Evolutionary conservation across 768 basidiomycete species (phyloP).

Genomic region (Mycena maculata): DNA sequence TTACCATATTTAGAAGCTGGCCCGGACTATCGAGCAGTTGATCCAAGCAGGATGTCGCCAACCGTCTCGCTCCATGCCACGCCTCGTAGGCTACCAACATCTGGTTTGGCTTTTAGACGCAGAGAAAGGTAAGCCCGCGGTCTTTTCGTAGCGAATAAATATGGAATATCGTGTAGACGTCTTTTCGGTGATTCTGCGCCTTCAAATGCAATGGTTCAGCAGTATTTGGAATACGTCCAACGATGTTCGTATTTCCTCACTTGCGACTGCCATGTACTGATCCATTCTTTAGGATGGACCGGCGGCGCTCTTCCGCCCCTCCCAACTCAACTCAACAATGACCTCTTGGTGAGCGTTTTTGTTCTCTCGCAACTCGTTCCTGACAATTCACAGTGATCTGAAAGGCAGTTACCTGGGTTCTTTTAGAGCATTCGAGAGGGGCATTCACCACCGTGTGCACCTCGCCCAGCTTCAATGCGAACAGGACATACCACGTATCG

Average conservation of each 20-base stretch:
- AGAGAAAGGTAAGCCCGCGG: conserved; percentile 50
- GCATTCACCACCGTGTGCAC: conserved; percentile 52
- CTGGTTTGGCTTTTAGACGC: conserved; percentile 62
- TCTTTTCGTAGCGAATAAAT: neutral
- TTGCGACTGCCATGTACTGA: conserved; percentile 6
- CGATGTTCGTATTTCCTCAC: conserved; percentile 38
- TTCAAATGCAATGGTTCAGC: conserved; percentile 63
- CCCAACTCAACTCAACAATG: conserved; percentile 51
- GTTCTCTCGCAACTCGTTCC: conserved; percentile 12
- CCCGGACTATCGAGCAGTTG: conserved; percentile 48
- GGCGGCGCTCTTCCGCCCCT: conserved; percentile 58
- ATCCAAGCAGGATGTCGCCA: conserved; percentile 52
- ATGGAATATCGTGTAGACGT: conserved; percentile 40
- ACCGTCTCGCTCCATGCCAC: conserved; percentile 50
- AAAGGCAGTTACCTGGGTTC: conserved; percentile 52
- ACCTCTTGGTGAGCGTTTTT: conserved; percentile 52
- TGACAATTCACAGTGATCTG: conserved; percentile 51
- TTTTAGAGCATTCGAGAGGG: conserved; percentile 51
- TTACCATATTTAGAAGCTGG: conserved; percentile 26
- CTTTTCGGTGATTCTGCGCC: conserved; percentile 45
- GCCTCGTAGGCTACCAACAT: conserved; percentile 66
- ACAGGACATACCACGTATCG: conserved; percentile 50
- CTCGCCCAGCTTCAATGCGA: conserved; percentile 55
- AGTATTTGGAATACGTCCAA: conserved; percentile 56
- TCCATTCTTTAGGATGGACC: conserved; percentile 44